phyloP scores from a whole-genome alignment of 2,329 filamentous ascomycete genomes.

The Penicillium sp. region DNA sequence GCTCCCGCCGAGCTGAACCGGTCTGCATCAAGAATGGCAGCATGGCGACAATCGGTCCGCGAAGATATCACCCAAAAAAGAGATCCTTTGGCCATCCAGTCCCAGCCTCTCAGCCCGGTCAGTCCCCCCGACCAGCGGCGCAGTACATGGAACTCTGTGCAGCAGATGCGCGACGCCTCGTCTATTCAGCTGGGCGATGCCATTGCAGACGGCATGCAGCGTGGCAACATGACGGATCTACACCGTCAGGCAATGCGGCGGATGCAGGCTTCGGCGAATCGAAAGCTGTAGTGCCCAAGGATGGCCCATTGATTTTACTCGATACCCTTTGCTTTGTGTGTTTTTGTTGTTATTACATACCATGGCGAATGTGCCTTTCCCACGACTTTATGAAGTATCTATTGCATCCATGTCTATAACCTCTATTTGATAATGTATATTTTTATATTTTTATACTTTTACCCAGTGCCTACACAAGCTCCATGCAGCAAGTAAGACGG shows the following conservation, averaged over 20 bases:
- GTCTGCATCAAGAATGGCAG: conserved; percentile 52
- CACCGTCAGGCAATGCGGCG: conserved; percentile 71
- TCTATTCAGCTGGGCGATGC: conserved; percentile 53
- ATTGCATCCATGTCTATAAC: conserved; percentile 2
- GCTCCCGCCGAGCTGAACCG: conserved; percentile 13
- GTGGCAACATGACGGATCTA: conserved; percentile 62
- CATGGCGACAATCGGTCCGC: conserved; percentile 58
- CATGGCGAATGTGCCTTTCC: background rate
- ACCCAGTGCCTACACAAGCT: background rate
- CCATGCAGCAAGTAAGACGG: background rate
- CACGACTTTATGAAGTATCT: conserved; percentile 3
- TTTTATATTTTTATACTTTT: background rate
- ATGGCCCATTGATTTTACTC: conserved; percentile 1
- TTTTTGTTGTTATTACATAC: background rate
- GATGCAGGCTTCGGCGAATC: conserved; percentile 60
- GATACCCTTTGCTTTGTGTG: conserved; percentile 12
- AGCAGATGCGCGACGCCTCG: conserved; percentile 51
- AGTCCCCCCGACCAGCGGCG: conserved; percentile 53
- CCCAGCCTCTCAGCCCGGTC: conserved; percentile 25
- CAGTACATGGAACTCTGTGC: conserved; percentile 52
- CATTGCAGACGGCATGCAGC: conserved; percentile 68
- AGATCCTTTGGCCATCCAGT: conserved; percentile 25
- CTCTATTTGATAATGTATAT: background rate
- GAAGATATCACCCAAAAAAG: conserved; percentile 47
- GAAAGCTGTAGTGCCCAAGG: conserved; percentile 15